These are phyloP conservation scores for Flueggea neowawraea DNA, from an alignment of 441 rosid genomes.

Conservation along the genomic window DNA sequence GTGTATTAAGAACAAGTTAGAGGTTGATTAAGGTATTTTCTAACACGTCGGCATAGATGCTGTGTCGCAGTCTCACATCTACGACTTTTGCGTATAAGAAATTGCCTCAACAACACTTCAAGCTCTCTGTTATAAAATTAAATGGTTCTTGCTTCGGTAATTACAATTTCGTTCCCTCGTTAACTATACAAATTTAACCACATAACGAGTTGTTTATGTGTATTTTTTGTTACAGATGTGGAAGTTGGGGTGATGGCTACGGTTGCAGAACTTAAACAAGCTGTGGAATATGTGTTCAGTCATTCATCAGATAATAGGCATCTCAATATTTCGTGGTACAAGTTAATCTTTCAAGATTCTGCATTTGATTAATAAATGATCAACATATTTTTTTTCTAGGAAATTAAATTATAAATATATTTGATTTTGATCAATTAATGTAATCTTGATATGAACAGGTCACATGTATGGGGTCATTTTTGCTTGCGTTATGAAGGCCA, in stretches of 20 bases:
- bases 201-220: not conserved
- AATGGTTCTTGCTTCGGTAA: slow-evolving; percentile 15
- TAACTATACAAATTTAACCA: not conserved
- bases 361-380: too few relatives aligned
- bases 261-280: slow-evolving; percentile 12
- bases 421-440: not conserved
- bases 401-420: too few relatives aligned
- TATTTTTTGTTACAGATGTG: slow-evolving; percentile 1
- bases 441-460: not conserved
- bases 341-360: too few relatives aligned
- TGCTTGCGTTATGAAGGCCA: slow-evolving; percentile 9
- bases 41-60: not conserved
- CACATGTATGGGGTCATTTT: slow-evolving; percentile 12
- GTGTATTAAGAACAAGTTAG: too few relatives aligned
- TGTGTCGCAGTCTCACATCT: slow-evolving; percentile 2
- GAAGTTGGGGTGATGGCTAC: slow-evolving; percentile 12
- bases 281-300: slow-evolving; percentile 10
- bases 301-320: slow-evolving; percentile 6
- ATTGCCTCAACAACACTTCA: slow-evolving; percentile 7
- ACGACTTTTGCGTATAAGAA: slow-evolving; percentile 1
- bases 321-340: slow-evolving; percentile 9
- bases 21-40: too few relatives aligned
- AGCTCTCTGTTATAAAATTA: slow-evolving; percentile 10
- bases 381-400: too few relatives aligned
- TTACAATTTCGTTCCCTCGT: not conserved